Evolutionary conservation across 139 green algal genomes (phyloP).

Genomic region (Marvania coccoides): DNA sequence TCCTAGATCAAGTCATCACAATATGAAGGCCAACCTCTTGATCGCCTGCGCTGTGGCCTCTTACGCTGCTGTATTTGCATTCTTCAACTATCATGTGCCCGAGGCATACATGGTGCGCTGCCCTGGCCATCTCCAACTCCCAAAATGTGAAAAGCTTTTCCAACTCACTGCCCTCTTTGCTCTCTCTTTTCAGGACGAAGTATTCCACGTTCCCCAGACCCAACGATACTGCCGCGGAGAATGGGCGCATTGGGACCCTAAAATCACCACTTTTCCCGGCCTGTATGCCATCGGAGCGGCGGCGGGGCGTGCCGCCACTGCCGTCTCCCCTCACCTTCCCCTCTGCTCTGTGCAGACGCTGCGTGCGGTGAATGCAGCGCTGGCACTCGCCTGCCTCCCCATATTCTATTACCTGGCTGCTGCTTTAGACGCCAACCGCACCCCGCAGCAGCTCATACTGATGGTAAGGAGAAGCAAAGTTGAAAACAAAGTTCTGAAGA

Average conservation of each 20-base stretch:
- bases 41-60: not conserved
- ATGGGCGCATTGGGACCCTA: conserved; percentile 73
- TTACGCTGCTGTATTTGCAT: not conserved
- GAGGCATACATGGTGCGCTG: conserved; percentile 40
- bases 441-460: not conserved
- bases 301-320: not conserved
- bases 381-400: conserved; percentile 40
- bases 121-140: not conserved
- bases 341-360: conserved; percentile 40
- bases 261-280: conserved; percentile 92
- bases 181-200: conserved; percentile 70
- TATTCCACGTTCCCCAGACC: conserved; percentile 87
- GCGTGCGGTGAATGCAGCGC: conserved; percentile 49
- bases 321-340: not conserved
- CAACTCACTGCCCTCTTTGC: not conserved
- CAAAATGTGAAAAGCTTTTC: not conserved
- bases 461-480: conserved; percentile 15
- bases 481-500: not conserved
- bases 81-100: conserved; percentile 1
- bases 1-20: too few species aligned
- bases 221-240: conserved; percentile 72
- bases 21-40: too few species aligned
- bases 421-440: not conserved
- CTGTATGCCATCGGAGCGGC: conserved; percentile 64
- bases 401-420: conserved; percentile 1